Evolutionary conservation across 805 yeast genomes (phyloP).

Genomic region (Priceomyces castillae): DNA sequence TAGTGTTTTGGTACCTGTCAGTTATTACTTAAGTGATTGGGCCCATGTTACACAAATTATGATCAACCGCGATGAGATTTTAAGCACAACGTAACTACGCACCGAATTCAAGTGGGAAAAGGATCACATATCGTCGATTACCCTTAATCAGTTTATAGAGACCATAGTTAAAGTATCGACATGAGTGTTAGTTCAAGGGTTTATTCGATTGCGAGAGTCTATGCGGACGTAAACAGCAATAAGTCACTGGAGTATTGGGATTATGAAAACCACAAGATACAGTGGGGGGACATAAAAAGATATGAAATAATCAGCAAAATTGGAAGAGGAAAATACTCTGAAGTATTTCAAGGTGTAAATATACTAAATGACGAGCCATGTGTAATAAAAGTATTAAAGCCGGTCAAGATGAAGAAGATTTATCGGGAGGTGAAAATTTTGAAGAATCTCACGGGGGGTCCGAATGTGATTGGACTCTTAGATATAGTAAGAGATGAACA

Average conservation of each 20-base stretch:
- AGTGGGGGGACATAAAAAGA: slow-evolving; percentile 43
- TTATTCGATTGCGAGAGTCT: slow-evolving; percentile 49
- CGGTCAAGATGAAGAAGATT: slow-evolving; percentile 89
- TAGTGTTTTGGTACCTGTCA: neutral
- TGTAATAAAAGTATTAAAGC: slow-evolving; percentile 87
- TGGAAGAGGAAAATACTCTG: slow-evolving; percentile 94
- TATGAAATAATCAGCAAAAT: slow-evolving; percentile 81
- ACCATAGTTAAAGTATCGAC: neutral
- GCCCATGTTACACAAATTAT: slow-evolving; percentile 2
- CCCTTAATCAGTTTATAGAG: neutral
- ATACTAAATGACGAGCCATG: slow-evolving; percentile 59
- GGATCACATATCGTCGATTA: neutral
- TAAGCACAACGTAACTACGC: neutral
- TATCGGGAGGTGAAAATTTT: slow-evolving; percentile 85
- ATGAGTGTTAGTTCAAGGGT: slow-evolving; percentile 30
- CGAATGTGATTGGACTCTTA: slow-evolving; percentile 70
- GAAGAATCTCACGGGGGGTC: slow-evolving; percentile 81
- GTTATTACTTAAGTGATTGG: neutral
- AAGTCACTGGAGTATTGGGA: slow-evolving; percentile 82
- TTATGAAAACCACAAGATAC: slow-evolving; percentile 58
- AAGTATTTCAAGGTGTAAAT: slow-evolving; percentile 84
- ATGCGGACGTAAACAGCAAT: slow-evolving; percentile 67
- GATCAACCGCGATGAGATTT: slow-evolving; percentile 3
- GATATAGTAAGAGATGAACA: slow-evolving; percentile 82
- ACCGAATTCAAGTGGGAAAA: neutral